Conservation (phyloP, 768 basidiomycete species). For the Tricholoma flavovirens region DNA sequence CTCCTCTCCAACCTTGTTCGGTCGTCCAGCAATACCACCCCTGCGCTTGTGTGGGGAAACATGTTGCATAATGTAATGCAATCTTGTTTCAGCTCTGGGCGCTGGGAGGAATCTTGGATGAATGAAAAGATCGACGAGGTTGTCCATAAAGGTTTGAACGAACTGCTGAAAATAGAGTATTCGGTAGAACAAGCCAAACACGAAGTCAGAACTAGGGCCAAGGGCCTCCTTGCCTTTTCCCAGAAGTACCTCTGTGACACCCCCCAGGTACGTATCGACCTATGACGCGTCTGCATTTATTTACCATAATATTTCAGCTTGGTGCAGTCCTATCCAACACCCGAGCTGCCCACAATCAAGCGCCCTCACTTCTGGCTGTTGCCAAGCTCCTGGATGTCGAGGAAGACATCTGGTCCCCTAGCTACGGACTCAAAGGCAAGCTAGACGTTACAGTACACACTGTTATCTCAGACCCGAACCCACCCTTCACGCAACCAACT, state of each 20-base stretch:
- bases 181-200: conserved; percentile 56
- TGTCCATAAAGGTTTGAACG: conserved; percentile 47
- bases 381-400: conserved; percentile 79
- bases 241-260: conserved; percentile 55
- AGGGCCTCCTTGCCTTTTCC: conserved; percentile 59
- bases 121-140: conserved; percentile 53
- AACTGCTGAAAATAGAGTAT: conserved; percentile 56
- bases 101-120: conserved; percentile 63
- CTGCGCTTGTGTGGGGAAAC: conserved; percentile 83
- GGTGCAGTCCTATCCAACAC: conserved; percentile 65
- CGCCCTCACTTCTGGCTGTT: conserved; percentile 62
- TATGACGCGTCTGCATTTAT: neutral
- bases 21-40: conserved; percentile 52
- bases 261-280: conserved; percentile 50
- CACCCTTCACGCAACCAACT: conserved; percentile 17
- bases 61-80: conserved; percentile 93
- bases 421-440: conserved; percentile 93
- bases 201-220: conserved; percentile 58
- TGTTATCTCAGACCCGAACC: conserved; percentile 45
- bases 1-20: conserved; percentile 65
- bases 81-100: conserved; percentile 52
- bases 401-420: conserved; percentile 97
- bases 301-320: conserved; percentile 35
- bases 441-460: conserved; percentile 85
- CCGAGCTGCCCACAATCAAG: conserved; percentile 32